phyloP scores from a whole-genome alignment of 1,284 basidiomycete species.

The Leccinum griseonigrum region DNA sequence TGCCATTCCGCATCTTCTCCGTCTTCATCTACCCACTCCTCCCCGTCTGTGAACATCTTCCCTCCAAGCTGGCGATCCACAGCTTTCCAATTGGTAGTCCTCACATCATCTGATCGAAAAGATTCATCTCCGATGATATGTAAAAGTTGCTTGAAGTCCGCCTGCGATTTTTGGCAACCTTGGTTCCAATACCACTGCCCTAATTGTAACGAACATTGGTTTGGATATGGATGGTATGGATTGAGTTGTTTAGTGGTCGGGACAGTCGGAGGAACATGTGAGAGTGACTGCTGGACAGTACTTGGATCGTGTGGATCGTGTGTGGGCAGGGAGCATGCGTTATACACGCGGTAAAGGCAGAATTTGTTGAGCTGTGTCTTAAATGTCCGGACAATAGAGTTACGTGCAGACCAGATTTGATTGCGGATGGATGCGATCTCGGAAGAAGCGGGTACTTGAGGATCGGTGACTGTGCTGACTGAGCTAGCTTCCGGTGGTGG shows the following conservation, averaged over 20 bases:
- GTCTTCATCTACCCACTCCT: not conserved
- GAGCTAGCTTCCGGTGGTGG: not conserved
- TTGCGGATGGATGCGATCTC: not conserved
- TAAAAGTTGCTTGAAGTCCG: not conserved
- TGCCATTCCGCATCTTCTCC: not conserved
- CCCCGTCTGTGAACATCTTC: not conserved
- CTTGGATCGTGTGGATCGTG: not conserved
- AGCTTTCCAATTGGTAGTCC: not conserved
- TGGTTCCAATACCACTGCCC: conserved; percentile 1
- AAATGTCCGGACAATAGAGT: not conserved
- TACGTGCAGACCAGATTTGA: not conserved
- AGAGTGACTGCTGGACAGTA: not conserved
- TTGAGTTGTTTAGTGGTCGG: not conserved
- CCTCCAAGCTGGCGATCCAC: not conserved
- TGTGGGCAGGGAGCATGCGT: not conserved
- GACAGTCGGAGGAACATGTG: not conserved
- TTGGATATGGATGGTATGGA: not conserved
- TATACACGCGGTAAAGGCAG: not conserved
- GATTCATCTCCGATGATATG: not conserved
- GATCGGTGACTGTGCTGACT: not conserved
- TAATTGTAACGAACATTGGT: not conserved
- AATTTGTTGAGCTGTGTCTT: not conserved
- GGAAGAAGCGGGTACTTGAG: not conserved
- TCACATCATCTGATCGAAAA: not conserved
- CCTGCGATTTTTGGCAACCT: not conserved